phyloP scores from a whole-genome alignment of 2,329 filamentous ascomycete species.

The Nemania bipapillata region DNA sequence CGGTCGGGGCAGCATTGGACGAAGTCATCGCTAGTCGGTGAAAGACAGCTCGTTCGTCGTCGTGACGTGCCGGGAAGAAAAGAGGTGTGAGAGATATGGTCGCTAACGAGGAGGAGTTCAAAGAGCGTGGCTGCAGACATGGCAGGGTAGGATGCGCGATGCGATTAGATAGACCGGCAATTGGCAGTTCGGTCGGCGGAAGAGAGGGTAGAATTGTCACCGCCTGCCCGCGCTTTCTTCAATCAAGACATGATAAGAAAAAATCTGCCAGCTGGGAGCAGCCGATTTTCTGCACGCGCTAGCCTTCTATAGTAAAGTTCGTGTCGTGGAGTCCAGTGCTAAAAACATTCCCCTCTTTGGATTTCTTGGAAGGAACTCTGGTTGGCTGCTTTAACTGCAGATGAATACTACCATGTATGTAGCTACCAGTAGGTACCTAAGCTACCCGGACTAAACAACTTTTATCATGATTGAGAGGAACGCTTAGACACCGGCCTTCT shows the following conservation, averaged over 20 bases:
- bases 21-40: constrained; percentile 69
- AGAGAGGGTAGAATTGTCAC: constrained; percentile 43
- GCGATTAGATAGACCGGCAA: constrained; percentile 41
- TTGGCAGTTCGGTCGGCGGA: constrained; percentile 42
- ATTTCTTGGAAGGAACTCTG: constrained; percentile 6
- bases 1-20: constrained; percentile 60
- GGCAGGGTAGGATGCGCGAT: constrained; percentile 39
- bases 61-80: constrained; percentile 41
- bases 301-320: constrained; percentile 17
- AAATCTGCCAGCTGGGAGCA: constrained; percentile 31
- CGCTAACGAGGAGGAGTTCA: constrained; percentile 27
- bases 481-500: too few relatives aligned
- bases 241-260: constrained; percentile 36
- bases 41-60: constrained; percentile 67
- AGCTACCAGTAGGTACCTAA: too few relatives aligned
- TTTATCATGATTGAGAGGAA: too few relatives aligned
- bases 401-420: too few relatives aligned
- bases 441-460: too few relatives aligned
- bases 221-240: constrained; percentile 38
- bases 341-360: constrained; percentile 20
- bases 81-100: constrained; percentile 19
- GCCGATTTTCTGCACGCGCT: constrained; percentile 7
- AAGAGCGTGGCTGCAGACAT: constrained; percentile 36
- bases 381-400: constrained; percentile 24
- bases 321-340: neutral